Evolutionary conservation across 2,329 filamentous ascomycete genomes (phyloP).

Genomic region (Pseudogymnoascus sp.): DNA sequence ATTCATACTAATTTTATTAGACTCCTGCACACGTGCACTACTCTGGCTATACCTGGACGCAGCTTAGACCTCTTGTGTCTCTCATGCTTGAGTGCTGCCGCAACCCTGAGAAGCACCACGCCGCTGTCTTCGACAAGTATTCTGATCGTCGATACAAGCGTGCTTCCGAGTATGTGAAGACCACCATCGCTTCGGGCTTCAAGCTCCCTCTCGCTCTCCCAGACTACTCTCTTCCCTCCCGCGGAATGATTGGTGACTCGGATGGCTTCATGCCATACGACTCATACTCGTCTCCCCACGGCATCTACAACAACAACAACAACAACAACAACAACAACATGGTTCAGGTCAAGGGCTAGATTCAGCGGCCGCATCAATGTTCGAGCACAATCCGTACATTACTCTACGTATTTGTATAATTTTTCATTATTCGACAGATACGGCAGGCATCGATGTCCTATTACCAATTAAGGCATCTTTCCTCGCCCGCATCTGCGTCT

Average conservation of each 20-base stretch:
- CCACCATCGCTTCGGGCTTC: conserved; percentile 59
- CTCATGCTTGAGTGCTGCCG: conserved; percentile 86
- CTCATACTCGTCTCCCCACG: background rate
- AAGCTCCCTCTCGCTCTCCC: conserved; percentile 31
- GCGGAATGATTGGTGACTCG: conserved; percentile 21
- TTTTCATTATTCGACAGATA: background rate
- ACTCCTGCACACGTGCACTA: conserved; percentile 80
- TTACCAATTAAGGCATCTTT: background rate
- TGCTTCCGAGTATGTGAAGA: conserved; percentile 72
- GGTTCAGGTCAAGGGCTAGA: conserved; percentile 24
- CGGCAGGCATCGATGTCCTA: background rate
- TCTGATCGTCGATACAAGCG: conserved; percentile 79
- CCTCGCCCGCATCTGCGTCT: background rate
- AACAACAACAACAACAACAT: conserved; percentile 22
- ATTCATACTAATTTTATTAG: conserved; percentile 42
- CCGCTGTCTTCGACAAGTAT: conserved; percentile 88
- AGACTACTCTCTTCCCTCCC: conserved; percentile 19
- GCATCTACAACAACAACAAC: conserved; percentile 15
- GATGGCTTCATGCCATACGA: conserved; percentile 20
- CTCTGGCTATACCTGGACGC: conserved; percentile 83
- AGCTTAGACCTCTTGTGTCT: conserved; percentile 69
- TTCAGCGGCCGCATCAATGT: background rate
- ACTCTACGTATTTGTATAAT: conserved; percentile 5
- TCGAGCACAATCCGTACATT: conserved; percentile 9
- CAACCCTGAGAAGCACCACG: conserved; percentile 71